A percentile compares a stretch with the other conserved stretches of the same genome.
Conservation (phyloP, 2,329 filamentous ascomycete genomes). For the Knoxdaviesia capensis region DNA sequence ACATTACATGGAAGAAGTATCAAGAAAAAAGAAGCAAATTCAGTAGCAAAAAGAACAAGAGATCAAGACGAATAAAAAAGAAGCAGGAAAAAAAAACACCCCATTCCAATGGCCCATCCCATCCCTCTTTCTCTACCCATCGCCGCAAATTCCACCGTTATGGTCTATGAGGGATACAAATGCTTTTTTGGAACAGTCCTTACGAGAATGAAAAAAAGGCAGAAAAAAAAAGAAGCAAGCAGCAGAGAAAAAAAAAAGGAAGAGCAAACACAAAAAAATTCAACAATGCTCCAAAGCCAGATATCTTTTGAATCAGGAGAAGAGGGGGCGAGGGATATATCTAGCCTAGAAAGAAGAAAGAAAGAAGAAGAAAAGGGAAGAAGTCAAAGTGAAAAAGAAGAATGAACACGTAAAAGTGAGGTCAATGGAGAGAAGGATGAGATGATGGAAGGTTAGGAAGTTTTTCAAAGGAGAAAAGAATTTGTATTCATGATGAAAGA, state of each 20-base stretch:
- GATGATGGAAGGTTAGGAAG: background rate
- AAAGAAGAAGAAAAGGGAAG: slow-evolving; percentile 12
- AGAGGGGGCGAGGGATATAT: slow-evolving; percentile 5
- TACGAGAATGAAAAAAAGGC: background rate
- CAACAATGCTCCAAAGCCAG: slow-evolving; percentile 9
- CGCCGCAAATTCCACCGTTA: too few species aligned
- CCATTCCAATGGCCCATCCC: background rate
- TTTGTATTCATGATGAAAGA: background rate
- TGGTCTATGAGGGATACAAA: too few species aligned
- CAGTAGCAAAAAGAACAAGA: slow-evolving; percentile 7
- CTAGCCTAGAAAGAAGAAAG: slow-evolving; percentile 8
- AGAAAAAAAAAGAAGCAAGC: slow-evolving; percentile 1
- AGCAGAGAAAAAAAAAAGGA: background rate
- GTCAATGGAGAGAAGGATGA: background rate
- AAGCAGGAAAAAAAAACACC: slow-evolving; percentile 6
- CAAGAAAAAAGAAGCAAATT: slow-evolving; percentile 21
- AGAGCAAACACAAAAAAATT: slow-evolving; percentile 8
- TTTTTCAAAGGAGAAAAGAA: background rate
- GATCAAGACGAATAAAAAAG: slow-evolving; percentile 3
- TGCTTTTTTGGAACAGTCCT: background rate
- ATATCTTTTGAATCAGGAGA: background rate
- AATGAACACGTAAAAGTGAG: background rate
- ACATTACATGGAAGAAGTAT: slow-evolving; percentile 9
- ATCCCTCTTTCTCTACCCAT: too few species aligned
- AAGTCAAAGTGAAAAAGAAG: slow-evolving; percentile 8